Evolutionary conservation across 1,284 basidiomycete species (phyloP).

Genomic region (Ustilago lituana): DNA sequence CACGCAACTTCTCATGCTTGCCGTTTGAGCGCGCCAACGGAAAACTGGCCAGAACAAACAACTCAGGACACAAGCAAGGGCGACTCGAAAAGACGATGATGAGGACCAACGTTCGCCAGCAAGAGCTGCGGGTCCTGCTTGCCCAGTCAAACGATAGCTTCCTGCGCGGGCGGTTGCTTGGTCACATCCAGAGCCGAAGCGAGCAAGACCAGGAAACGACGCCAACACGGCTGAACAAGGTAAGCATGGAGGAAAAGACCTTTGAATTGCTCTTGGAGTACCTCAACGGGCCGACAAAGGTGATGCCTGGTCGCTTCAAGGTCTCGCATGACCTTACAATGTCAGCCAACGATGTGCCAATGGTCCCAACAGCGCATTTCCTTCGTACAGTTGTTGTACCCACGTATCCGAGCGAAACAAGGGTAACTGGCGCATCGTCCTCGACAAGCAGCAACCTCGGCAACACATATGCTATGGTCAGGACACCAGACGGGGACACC

Average conservation of each 20-base stretch:
- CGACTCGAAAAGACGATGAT: not conserved
- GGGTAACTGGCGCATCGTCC: not conserved
- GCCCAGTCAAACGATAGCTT: not conserved
- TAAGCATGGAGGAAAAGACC: not conserved
- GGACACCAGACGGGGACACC: not conserved
- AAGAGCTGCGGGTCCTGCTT: not conserved
- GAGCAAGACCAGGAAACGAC: not conserved
- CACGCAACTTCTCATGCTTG: constrained; percentile 1
- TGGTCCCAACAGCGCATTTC: not conserved
- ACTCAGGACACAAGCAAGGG: not conserved
- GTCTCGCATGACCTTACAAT: not conserved
- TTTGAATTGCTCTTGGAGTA: not conserved
- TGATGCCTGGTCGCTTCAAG: not conserved
- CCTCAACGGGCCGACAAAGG: not conserved
- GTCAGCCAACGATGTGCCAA: not conserved
- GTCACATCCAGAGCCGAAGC: not conserved
- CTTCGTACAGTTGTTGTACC: not conserved
- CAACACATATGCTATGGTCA: not conserved
- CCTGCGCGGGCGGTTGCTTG: not conserved
- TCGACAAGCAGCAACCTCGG: not conserved
- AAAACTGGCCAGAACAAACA: not conserved
- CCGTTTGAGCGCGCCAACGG: not conserved
- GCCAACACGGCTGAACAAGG: not conserved
- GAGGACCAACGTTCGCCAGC: not conserved
- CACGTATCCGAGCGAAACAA: not conserved